A percentile compares a stretch with the other conserved stretches of the same genome.
Conservation (phyloP, 1,139 yeast genomes). For the Kluyveromyces sp. region DNA sequence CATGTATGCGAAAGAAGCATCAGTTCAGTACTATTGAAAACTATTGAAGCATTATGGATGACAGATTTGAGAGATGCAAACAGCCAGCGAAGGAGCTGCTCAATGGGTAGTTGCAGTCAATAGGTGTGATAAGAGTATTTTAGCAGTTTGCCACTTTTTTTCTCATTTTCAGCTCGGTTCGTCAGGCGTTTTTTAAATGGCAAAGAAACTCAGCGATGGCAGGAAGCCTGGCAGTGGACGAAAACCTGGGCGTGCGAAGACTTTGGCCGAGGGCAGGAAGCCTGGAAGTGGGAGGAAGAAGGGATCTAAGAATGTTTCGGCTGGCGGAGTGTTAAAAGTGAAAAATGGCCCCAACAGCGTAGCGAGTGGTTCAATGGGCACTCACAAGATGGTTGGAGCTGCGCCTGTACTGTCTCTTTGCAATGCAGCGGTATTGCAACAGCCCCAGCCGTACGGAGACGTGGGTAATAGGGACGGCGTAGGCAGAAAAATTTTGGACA, state of each 20-base stretch:
- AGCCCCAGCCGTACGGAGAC: too few relatives aligned
- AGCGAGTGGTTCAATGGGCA: not conserved
- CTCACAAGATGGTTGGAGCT: too few relatives aligned
- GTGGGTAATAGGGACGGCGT: too few relatives aligned
- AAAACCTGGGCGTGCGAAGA: slow-evolving; percentile 36
- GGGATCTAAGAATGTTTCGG: slow-evolving; percentile 3
- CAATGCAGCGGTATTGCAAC: too few relatives aligned
- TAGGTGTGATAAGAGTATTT: not conserved
- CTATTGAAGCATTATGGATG: too few relatives aligned
- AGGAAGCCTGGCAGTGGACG: slow-evolving; percentile 37
- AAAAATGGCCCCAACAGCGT: not conserved
- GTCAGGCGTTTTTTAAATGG: slow-evolving; percentile 23
- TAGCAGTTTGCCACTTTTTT: not conserved
- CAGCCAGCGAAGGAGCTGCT: too few relatives aligned
- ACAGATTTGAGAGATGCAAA: too few relatives aligned
- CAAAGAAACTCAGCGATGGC: slow-evolving; percentile 37
- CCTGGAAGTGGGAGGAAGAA: slow-evolving; percentile 36
- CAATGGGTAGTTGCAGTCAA: too few relatives aligned
- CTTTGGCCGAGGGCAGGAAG: slow-evolving; percentile 36
- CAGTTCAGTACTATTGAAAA: too few relatives aligned
- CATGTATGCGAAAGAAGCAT: not conserved
- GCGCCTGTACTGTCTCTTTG: too few relatives aligned
- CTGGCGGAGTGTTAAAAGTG: not conserved
- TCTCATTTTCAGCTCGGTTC: not conserved
- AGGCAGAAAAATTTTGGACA: too few relatives aligned